Percentiles rank a stretch among this genome's conserved stretches.
phyloP scores from a whole-genome alignment of 2,329 filamentous ascomycete genomes.

The Nothophoma quercina region DNA sequence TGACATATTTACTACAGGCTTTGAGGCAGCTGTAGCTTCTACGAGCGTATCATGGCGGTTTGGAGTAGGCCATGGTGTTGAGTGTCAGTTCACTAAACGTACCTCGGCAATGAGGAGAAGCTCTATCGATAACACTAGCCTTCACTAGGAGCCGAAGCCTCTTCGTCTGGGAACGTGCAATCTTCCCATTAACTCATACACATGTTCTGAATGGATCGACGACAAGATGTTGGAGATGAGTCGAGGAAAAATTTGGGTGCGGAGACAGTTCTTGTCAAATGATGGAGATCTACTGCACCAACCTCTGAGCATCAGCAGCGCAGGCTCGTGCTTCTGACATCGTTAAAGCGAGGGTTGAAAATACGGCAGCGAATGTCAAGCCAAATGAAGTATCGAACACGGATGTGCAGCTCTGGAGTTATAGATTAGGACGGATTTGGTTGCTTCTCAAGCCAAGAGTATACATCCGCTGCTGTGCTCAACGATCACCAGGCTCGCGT shows the following conservation, averaged over 20 bases:
- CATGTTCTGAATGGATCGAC: not conserved
- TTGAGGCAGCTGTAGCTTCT: constrained; percentile 6
- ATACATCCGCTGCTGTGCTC: not conserved
- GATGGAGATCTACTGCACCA: not conserved
- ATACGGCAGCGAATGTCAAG: not conserved
- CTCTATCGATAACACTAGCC: constrained; percentile 26
- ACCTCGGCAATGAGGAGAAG: constrained; percentile 35
- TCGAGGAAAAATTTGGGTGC: not conserved
- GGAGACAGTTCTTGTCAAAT: not conserved
- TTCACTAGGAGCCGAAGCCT: not conserved
- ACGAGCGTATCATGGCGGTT: constrained; percentile 26
- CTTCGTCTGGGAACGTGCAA: not conserved
- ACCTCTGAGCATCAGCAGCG: not conserved
- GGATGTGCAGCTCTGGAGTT: no score
- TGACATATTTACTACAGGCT: constrained; percentile 16
- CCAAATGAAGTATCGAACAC: not conserved
- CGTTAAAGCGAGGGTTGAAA: not conserved
- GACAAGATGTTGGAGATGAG: not conserved
- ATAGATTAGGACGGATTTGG: not conserved
- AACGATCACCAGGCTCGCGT: not conserved
- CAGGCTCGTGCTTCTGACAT: not conserved
- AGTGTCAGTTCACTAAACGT: constrained; percentile 21
- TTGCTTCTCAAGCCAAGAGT: not conserved
- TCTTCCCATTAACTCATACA: not conserved
- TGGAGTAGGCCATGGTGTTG: constrained; percentile 21